Percentiles rank a stretch among this genome's conserved stretches.
These are phyloP conservation scores for Perkinsus chesapeaki DNA, from an alignment of 169 alveolate species.

Conservation along the genomic window DNA sequence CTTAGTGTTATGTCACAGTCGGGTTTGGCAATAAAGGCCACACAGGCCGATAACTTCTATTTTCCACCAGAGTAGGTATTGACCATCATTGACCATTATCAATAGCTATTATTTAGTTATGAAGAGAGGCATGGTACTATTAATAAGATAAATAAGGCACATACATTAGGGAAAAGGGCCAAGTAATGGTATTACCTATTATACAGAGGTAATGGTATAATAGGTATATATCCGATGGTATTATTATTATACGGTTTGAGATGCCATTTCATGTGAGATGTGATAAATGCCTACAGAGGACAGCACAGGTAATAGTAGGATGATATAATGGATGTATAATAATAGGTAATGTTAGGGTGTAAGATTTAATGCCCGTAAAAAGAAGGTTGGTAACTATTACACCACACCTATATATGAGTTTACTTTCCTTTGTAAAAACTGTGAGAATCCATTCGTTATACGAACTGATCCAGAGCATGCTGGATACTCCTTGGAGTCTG, in stretches of 20 bases:
- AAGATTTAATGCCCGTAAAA: not conserved
- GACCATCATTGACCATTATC: not conserved
- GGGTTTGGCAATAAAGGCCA: constrained; percentile 1
- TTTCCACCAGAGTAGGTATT: constrained; percentile 4
- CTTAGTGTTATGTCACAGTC: not conserved
- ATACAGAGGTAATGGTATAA: no score
- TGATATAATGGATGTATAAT: not conserved
- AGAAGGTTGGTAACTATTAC: not conserved
- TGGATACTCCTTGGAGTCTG: not conserved
- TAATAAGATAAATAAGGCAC: not conserved
- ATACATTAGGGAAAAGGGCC: not conserved
- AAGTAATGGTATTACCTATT: not conserved
- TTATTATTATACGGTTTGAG: constrained; percentile 3
- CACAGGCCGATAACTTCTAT: constrained; percentile 11
- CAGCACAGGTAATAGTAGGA: not conserved
- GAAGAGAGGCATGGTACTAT: not conserved
- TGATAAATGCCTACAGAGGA: not conserved
- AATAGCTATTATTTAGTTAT: not conserved
- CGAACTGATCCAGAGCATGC: constrained; percentile 6
- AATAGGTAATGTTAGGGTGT: not conserved
- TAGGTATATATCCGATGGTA: not conserved
- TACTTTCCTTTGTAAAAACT: not conserved
- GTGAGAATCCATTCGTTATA: not conserved
- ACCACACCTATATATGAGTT: constrained; percentile 11
- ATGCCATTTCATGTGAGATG: constrained; percentile 4